Base-by-base conservation (phyloP, 2,329 filamentous ascomycete genomes). In the Fusarium continuum region DNA sequence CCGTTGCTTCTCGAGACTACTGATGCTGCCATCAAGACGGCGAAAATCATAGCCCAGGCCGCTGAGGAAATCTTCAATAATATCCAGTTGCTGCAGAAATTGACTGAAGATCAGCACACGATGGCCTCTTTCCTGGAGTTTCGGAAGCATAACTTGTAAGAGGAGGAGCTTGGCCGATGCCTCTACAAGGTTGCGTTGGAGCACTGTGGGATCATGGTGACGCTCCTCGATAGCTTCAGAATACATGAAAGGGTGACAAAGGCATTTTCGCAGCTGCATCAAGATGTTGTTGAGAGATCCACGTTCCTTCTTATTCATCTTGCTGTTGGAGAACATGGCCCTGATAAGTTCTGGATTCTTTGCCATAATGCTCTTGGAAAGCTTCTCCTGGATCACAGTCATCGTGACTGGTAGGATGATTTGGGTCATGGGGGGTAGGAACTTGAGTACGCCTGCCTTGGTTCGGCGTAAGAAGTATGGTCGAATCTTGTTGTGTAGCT, bases 191-290 rank as follows among this genome's bases (percentile, higher is more conserved):
- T 96, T 97, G 22, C 88, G 87, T 71, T 93, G 88, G 35, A 91
- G 84, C 4, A 88, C 81, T 7, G 80, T 79, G 2, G 84, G 75
- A 50, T 89, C 82, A 2, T 88, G 80, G 1, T 84, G 85, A 41
- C 87, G 87, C 75, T 99, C 95, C 76, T 99, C 96, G 55, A 99
- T 95, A 19, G 91, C 89, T 34, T 87, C 83, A 70, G 88, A 97
- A 80, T 97, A 99, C 44, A 98, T 88, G 73, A 98, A 99, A 0
- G 96, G 95, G 76, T 99, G 96, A 65, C 94, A 97, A 3, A 99
- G 82, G 65, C 92, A 96, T 74, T 97, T 98, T 16, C 95, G 88
- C 16, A 99, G 83, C 75, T 99, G 95, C 85, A 97, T 92, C 36
- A 99, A 77, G 32, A 99, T 97, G 69, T 99, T 99, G 82, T 90